Conservation (phyloP, 73 alveolate genomes). For the Tetrahymena thermophila region DNA sequence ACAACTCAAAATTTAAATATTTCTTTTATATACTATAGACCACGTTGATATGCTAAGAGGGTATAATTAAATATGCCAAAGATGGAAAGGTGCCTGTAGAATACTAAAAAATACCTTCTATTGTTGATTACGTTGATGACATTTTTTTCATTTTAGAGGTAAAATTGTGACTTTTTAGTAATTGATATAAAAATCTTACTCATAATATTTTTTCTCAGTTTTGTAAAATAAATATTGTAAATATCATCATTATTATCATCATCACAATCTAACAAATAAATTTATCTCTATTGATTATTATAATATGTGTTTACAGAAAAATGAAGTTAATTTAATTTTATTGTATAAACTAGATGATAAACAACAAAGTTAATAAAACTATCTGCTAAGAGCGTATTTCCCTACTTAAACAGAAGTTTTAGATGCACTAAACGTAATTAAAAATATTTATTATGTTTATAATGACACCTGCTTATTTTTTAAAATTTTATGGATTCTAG, state of each 20-base stretch:
- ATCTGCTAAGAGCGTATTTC: neutral
- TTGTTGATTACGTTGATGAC: neutral
- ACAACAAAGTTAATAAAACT: neutral
- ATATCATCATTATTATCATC: too few relatives aligned
- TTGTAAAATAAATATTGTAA: too few relatives aligned
- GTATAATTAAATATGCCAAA: neutral
- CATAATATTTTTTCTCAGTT: too few relatives aligned
- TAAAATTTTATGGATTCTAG: too few relatives aligned
- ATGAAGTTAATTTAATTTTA: neutral
- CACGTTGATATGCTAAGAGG: neutral
- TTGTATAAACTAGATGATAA: neutral
- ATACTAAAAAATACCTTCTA: neutral
- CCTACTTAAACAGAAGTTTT: neutral
- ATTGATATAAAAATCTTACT: too few relatives aligned
- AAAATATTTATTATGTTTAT: neutral
- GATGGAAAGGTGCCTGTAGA: neutral
- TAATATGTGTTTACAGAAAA: neutral
- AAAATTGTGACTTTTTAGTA: neutral
- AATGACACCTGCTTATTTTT: neutral
- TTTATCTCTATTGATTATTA: neutral
- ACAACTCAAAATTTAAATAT: neutral
- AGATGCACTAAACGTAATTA: neutral
- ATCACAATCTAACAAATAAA: too few relatives aligned
- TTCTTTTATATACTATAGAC: neutral
- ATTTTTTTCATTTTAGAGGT: neutral